These are phyloP conservation scores for Rhizophagus prolifer DNA, from an alignment of 192 early-diverging fungal genomes.

Conservation along the genomic window DNA sequence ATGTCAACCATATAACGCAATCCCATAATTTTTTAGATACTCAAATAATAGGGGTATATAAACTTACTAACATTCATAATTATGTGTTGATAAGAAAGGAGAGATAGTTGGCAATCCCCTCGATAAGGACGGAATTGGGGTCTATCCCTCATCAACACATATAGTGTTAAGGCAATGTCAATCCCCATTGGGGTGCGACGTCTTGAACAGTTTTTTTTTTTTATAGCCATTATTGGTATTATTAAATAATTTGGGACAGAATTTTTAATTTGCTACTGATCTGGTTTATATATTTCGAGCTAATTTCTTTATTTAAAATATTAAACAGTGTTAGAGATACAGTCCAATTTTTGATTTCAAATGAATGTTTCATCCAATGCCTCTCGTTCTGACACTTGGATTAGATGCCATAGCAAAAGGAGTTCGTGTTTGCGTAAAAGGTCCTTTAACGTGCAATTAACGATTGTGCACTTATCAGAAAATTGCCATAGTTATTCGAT, in stretches of 20 bases:
- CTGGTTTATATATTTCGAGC: too few relatives aligned
- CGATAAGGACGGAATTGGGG: slow-evolving; percentile 35
- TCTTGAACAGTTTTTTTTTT: slow-evolving; percentile 26
- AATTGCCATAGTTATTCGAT: background rate
- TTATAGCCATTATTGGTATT: too few relatives aligned
- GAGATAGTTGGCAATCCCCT: slow-evolving; percentile 41
- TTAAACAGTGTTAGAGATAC: too few relatives aligned
- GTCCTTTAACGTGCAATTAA: background rate
- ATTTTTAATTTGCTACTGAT: too few relatives aligned
- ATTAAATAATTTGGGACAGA: too few relatives aligned
- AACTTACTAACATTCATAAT: background rate
- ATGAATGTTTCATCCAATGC: too few relatives aligned
- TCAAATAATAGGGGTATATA: background rate
- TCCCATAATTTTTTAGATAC: background rate
- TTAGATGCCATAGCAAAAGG: slow-evolving; percentile 11
- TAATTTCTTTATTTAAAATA: too few relatives aligned
- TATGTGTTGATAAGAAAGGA: slow-evolving; percentile 36
- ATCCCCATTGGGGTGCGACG: slow-evolving; percentile 15
- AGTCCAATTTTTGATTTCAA: too few relatives aligned
- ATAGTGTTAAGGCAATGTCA: slow-evolving; percentile 24
- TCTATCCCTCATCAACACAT: slow-evolving; percentile 18
- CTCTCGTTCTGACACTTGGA: too few relatives aligned
- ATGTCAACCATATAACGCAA: too few relatives aligned
- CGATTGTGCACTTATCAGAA: too few relatives aligned
- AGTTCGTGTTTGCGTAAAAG: slow-evolving; percentile 4